phyloP scores from a whole-genome alignment of 345 rosid species.

The Eucalyptus erythrocorys region DNA sequence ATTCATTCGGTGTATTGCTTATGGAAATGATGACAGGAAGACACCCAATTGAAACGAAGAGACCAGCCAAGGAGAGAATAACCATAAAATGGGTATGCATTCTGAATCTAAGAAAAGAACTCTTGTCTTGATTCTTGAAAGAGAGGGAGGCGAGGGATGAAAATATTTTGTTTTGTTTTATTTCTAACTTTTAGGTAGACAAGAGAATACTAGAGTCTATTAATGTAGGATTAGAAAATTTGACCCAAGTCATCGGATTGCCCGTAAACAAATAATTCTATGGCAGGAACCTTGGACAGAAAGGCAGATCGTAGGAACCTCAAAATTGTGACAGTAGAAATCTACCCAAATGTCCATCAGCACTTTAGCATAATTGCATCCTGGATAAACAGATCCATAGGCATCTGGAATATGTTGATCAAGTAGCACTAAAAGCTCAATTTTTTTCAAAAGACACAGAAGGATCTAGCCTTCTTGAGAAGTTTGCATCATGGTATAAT shows the following conservation, averaged over 20 bases:
- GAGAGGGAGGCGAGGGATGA: background rate
- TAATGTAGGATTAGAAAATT: background rate
- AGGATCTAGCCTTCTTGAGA: background rate
- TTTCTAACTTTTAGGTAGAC: background rate
- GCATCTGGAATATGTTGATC: background rate
- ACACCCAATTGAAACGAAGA: slow-evolving; percentile 54
- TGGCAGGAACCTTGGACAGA: background rate
- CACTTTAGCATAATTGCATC: background rate
- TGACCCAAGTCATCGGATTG: background rate
- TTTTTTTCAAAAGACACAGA: background rate
- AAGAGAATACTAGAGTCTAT: background rate
- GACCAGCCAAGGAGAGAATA: slow-evolving; percentile 30
- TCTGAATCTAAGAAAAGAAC: background rate
- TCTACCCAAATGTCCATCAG: background rate
- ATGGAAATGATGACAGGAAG: slow-evolving; percentile 70
- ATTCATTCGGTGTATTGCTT: slow-evolving; percentile 79
- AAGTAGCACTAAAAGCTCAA: background rate
- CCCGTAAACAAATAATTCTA: background rate
- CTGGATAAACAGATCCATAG: background rate
- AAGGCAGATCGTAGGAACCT: background rate
- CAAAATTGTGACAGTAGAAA: background rate
- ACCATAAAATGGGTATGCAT: slow-evolving; percentile 66
- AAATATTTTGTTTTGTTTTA: background rate
- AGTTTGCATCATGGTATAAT: background rate
- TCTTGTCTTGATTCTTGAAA: background rate